These are phyloP conservation scores for Eutrema yunnanense DNA, from an alignment of 345 rosid genomes.

Conservation along the genomic window DNA sequence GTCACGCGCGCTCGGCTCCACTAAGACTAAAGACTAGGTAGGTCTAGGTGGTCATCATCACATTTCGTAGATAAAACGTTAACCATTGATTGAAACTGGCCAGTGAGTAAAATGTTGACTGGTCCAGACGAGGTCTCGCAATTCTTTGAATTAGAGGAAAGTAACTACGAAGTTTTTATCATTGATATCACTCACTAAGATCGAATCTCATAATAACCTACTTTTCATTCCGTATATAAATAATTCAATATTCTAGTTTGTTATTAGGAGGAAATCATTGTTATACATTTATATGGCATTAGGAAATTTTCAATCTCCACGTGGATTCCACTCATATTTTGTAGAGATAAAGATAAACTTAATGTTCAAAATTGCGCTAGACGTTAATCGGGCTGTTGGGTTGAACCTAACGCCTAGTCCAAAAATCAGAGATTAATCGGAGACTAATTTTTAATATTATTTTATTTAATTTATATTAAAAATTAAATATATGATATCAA, in stretches of 20 bases:
- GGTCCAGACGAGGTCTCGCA: background rate
- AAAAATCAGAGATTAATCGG: too few species aligned
- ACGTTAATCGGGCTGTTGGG: too few species aligned
- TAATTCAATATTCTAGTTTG: background rate
- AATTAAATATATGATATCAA: too few species aligned
- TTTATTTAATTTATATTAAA: too few species aligned
- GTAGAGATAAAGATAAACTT: too few species aligned
- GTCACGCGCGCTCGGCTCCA: conserved; percentile 27
- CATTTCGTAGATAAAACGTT: background rate
- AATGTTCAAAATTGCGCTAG: too few species aligned
- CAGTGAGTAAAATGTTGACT: background rate
- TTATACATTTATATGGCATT: background rate
- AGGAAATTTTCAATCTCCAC: background rate
- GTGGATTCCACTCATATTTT: background rate
- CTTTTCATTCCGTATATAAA: background rate
- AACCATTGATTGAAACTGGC: background rate
- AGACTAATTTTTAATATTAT: too few species aligned
- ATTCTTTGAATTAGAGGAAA: background rate
- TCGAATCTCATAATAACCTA: background rate
- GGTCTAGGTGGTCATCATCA: background rate
- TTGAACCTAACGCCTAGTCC: too few species aligned
- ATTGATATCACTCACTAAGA: background rate
- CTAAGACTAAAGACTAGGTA: background rate
- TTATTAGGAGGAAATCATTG: background rate
- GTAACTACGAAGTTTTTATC: background rate